Evolutionary conservation across 257 asterid genomes (phyloP), one percentile per base, ranked within the genome.

Genomic region (Fraxinus pennsylvanica): DNA sequence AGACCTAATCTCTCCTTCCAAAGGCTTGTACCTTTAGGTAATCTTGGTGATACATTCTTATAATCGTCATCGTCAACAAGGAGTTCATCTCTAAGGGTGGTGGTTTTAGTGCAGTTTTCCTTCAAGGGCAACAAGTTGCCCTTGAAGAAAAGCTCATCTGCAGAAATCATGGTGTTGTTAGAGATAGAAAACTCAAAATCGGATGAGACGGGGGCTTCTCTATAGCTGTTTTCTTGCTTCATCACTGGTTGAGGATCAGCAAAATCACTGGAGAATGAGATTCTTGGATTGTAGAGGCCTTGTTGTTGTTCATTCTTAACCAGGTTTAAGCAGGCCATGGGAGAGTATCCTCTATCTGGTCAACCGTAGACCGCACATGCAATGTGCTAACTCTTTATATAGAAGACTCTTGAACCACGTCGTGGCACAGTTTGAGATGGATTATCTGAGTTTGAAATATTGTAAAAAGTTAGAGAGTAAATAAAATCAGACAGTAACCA

Each of bases 221-320:
- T 84, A 32, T 92, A 91, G 89, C 83, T 87, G 83, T 80, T 85
- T n/a, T 89, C 96, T 9, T 83, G 90, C 84, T 87, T 93, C 35
- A 74, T 75, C 32, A 83, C 81, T 76, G 80, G 93, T 65, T 87
- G 86, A 29, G 87, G 45, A 73, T 92, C 96, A 22, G 82, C 89
- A 75, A 94, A 92, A 43, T 94, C 97, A 74, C 83, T 92, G 4
- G 98, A 94, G 89, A 94, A 94, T 43, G 98, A 94, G 82, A 94
- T 92, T 89, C 98, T 88, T 82, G 98, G 97, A 67, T 84, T 73
- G 85, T 85, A 84, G 21, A 79, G 81, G 25, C 80, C 68, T 25
- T 57, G 76, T 74, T 90, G 91, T 36, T 92, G 95, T 9, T 93
- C 97, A 78, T 89, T 89, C 81, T 85, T 91, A 81, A 87, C 78